A percentile compares a stretch with the other conserved stretches of the same genome.
Conservation (phyloP, 805 yeast genomes). For the Hanseniaspora clermontiae region DNA sequence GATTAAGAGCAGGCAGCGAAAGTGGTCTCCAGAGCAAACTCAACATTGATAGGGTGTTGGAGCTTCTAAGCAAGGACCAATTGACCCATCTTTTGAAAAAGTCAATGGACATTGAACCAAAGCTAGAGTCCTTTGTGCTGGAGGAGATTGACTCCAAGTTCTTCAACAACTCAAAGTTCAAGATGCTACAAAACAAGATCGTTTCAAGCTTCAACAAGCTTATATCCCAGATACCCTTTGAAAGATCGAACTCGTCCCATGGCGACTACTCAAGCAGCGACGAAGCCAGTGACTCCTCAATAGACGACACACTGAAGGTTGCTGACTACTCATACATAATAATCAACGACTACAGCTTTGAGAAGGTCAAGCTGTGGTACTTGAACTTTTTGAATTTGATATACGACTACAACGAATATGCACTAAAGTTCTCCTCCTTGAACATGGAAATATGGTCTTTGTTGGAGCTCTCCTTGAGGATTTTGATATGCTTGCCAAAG, state of each 20-base stretch:
- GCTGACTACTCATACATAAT: conserved; percentile 10
- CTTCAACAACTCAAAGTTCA: conserved; percentile 6
- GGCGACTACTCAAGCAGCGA: background rate
- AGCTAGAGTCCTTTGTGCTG: background rate
- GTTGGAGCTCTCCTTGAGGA: conserved; percentile 23
- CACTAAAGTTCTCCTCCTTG: background rate
- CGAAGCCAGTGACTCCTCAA: background rate
- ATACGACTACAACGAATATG: conserved; percentile 22
- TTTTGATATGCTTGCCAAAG: conserved; percentile 24
- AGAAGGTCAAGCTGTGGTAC: conserved; percentile 24
- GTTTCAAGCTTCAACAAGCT: background rate
- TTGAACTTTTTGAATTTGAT: conserved; percentile 27
- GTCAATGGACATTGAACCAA: conserved; percentile 13
- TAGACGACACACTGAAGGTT: background rate
- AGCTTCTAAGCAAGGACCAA: conserved; percentile 25
- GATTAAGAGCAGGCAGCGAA: background rate
- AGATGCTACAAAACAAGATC: background rate
- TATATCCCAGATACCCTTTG: conserved; percentile 4
- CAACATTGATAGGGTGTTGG: conserved; percentile 26
- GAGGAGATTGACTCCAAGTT: conserved; percentile 9
- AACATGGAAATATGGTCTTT: conserved; percentile 18
- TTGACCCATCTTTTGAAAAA: conserved; percentile 20
- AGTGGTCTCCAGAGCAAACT: conserved; percentile 18
- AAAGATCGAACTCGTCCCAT: background rate
- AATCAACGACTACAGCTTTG: conserved; percentile 27